Evolutionary conservation across 2,329 filamentous ascomycete species (phyloP).

Genomic region (Penicillium sp.): DNA sequence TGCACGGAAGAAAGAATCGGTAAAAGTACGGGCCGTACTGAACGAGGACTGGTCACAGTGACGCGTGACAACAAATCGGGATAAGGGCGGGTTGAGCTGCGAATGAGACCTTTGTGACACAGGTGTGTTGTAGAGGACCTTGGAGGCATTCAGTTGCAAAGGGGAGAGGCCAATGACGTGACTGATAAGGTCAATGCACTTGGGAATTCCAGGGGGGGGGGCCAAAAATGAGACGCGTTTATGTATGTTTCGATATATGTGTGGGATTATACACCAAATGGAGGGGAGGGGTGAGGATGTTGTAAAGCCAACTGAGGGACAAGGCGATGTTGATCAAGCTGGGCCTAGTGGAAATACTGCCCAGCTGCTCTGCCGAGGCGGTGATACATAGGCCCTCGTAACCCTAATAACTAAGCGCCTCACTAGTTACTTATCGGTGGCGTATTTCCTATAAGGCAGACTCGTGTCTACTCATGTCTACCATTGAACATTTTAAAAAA

Average conservation of each 20-base stretch:
- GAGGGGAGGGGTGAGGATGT: slow-evolving; percentile 12
- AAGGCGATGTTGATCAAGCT: slow-evolving; percentile 7
- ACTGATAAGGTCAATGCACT: slow-evolving; percentile 13
- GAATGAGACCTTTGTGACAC: slow-evolving; percentile 24
- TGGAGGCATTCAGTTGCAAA: slow-evolving; percentile 33
- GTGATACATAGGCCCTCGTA: background rate
- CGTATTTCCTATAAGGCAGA: background rate
- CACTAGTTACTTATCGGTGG: background rate
- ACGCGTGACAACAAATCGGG: slow-evolving; percentile 15
- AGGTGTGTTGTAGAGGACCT: slow-evolving; percentile 35
- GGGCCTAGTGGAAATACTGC: slow-evolving; percentile 9
- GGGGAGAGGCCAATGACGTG: slow-evolving; percentile 20
- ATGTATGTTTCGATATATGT: background rate
- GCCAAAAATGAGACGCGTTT: slow-evolving; percentile 1
- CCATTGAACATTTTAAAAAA: too few relatives aligned
- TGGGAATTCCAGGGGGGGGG: slow-evolving; percentile 15
- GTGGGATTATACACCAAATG: slow-evolving; percentile 8
- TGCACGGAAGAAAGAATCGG: slow-evolving; percentile 9
- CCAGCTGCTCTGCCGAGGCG: slow-evolving; percentile 1
- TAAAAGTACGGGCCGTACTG: slow-evolving; percentile 2
- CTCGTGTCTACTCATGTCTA: background rate
- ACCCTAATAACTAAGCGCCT: slow-evolving; percentile 6
- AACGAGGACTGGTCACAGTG: slow-evolving; percentile 5
- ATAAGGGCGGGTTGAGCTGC: slow-evolving; percentile 17
- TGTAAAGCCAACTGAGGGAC: slow-evolving; percentile 16